These are phyloP conservation scores for Sporothrix inflata DNA, from an alignment of 2,329 filamentous ascomycete species.

Conservation along the genomic window DNA sequence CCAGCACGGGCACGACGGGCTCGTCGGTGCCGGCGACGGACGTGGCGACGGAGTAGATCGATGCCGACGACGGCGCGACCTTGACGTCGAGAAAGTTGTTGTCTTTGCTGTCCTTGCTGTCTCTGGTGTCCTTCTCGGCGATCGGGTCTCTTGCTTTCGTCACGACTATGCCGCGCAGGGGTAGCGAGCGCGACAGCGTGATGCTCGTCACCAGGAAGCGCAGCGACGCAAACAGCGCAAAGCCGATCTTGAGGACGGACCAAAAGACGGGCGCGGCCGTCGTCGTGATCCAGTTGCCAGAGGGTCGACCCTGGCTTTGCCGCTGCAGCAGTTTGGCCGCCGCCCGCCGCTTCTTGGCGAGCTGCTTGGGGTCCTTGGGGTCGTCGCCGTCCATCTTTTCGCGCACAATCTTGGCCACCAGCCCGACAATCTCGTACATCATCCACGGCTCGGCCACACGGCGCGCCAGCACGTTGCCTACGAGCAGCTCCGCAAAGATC, in stretches of 20 bases:
- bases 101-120: conserved; percentile 34
- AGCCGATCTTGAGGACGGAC: conserved; percentile 58
- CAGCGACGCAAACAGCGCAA: conserved; percentile 62
- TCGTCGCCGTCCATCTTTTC: conserved; percentile 36
- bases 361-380: background rate
- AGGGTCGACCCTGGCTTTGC: background rate
- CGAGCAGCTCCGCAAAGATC: conserved; percentile 85
- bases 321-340: conserved; percentile 7
- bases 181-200: conserved; percentile 68
- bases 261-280: conserved; percentile 55
- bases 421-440: conserved; percentile 81
- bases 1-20: conserved; percentile 63
- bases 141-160: conserved; percentile 25
- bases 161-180: conserved; percentile 49
- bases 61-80: conserved; percentile 13
- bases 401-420: conserved; percentile 56
- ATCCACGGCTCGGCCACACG: conserved; percentile 87
- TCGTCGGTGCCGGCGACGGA: conserved; percentile 10
- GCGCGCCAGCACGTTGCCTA: conserved; percentile 78
- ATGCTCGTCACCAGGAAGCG: conserved; percentile 68
- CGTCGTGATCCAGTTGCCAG: conserved; percentile 22
- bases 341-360: background rate
- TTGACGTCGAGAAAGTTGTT: conserved; percentile 18
- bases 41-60: conserved; percentile 19
- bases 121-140: background rate